A percentile compares a stretch with the other conserved stretches of the same genome.
These are phyloP conservation scores for Endothia cerciana DNA, from an alignment of 2,329 filamentous ascomycete genomes.

Conservation along the genomic window DNA sequence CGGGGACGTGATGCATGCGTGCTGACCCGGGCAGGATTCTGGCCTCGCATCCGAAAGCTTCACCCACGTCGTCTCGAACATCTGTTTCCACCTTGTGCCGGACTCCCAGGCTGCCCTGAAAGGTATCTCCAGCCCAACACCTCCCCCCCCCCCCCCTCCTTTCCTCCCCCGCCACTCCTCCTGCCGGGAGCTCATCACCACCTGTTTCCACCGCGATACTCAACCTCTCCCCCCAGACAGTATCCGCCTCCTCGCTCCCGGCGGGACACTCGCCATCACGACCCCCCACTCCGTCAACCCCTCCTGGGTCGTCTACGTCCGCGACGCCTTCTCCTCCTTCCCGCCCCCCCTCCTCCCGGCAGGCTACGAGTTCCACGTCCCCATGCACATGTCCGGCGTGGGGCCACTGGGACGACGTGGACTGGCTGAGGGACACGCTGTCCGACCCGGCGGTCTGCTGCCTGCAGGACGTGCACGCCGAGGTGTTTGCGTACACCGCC, in stretches of 20 bases:
- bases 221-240: constrained; percentile 36
- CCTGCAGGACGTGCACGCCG: constrained; percentile 45
- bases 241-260: constrained; percentile 44
- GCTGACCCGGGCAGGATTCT: constrained; percentile 31
- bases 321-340: constrained; percentile 45
- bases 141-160: neutral
- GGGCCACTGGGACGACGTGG: constrained; percentile 45
- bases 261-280: constrained; percentile 45
- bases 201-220: no score
- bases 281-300: constrained; percentile 39
- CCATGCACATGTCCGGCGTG: constrained; percentile 46
- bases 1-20: neutral
- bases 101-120: constrained; percentile 35
- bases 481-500: constrained; percentile 36
- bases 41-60: constrained; percentile 32
- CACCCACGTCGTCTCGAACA: constrained; percentile 35
- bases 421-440: constrained; percentile 45
- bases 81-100: constrained; percentile 36
- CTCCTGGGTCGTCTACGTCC: constrained; percentile 44
- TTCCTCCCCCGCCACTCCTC: neutral
- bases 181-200: no score
- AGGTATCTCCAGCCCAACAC: constrained; percentile 26
- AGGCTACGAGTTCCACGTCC: constrained; percentile 33
- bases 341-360: constrained; percentile 44
- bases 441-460: constrained; percentile 33